phyloP scores from a whole-genome alignment of 2,329 filamentous ascomycete species.

The Trichoderma cornu-damae region DNA sequence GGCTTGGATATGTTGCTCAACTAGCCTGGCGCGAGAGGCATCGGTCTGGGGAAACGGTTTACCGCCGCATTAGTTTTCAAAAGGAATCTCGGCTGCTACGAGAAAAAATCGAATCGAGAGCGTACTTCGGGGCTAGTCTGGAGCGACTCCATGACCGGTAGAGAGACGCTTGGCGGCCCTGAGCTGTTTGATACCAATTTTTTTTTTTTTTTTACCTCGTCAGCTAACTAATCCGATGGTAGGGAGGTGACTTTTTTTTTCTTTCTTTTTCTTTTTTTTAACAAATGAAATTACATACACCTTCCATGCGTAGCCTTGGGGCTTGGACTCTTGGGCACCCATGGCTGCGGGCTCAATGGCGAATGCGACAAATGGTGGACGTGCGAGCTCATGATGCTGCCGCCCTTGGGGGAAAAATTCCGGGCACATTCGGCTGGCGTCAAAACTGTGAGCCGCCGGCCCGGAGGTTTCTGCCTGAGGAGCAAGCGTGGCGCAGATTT shows the following conservation, averaged over 20 bases:
- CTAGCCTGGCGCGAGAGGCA: constrained; percentile 72
- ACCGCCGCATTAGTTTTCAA: constrained; percentile 3
- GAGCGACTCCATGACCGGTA: constrained; percentile 74
- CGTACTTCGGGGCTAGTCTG: constrained; percentile 81
- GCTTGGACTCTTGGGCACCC: constrained; percentile 55
- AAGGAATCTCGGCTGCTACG: not conserved
- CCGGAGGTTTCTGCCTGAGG: constrained; percentile 32
- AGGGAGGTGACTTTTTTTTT: not conserved
- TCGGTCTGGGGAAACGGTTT: constrained; percentile 73
- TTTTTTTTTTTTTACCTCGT: constrained; percentile 20
- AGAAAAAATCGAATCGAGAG: not conserved
- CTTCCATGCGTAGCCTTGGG: constrained; percentile 48
- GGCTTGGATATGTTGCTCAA: constrained; percentile 83
- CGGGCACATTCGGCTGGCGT: constrained; percentile 33
- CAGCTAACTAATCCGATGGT: not conserved
- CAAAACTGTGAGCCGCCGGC: constrained; percentile 28
- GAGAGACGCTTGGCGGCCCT: constrained; percentile 59
- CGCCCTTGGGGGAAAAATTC: constrained; percentile 33
- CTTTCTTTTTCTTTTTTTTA: not conserved
- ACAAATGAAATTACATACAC: constrained; percentile 39
- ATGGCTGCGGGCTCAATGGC: constrained; percentile 43
- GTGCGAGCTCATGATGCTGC: constrained; percentile 28
- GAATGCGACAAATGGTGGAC: constrained; percentile 29
- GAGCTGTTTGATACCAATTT: constrained; percentile 30
- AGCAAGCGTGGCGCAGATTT: constrained; percentile 15